Base-by-base conservation (phyloP, 306 rosid genomes). In the Malus asiatica region DNA sequence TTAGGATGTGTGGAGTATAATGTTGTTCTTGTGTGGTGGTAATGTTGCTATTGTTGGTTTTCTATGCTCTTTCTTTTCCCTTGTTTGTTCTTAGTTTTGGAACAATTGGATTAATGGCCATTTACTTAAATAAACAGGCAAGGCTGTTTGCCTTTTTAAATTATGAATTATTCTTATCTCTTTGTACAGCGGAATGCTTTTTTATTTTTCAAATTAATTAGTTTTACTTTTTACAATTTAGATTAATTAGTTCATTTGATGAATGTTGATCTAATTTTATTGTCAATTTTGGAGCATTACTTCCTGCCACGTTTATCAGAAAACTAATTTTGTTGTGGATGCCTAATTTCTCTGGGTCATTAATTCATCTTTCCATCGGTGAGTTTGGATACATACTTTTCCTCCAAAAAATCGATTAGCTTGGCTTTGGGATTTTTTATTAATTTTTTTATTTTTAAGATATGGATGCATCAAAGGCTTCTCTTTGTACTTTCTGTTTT, bases 71-170 rank as follows among this genome's bases (percentile, higher is more conserved):
- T 4, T 72, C 13, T 72, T 32, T 57, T 20, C 52, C 22, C 38
- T 15, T 72, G 66, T 2, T 35, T 53, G 16, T 58, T 35, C 11
- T 14, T 11, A 1, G 3, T 25, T 30, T 20, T 51, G 27, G 74
- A 10, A 23, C 16, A 59, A 29, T 5, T 40, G 42, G n/a, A 29
- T 58, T 58, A 22, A 20, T 72, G 66, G 66, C 33, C 66, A 33
- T 53, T 64, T 65, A 25, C 66, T 27, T 1, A 20, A 83, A 68
- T 66, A 76, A 72, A 27, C 14, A 51, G 85, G 79, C 79, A 73
- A 79, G 77, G 59, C 18, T 79, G 66, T 81, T 79, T 83, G 89
- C 79, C 81, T 77, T 0, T 27, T 30, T 30, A 20, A 30, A 30
- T 16, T 63, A 16, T 48, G 44, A 40, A 40, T 40, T 9, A 30